Percentiles rank a stretch among this genome's conserved stretches.
These are phyloP conservation scores for Stygiomarasmius scandens DNA, from an alignment of 1,284 basidiomycete species.

Conservation along the genomic window DNA sequence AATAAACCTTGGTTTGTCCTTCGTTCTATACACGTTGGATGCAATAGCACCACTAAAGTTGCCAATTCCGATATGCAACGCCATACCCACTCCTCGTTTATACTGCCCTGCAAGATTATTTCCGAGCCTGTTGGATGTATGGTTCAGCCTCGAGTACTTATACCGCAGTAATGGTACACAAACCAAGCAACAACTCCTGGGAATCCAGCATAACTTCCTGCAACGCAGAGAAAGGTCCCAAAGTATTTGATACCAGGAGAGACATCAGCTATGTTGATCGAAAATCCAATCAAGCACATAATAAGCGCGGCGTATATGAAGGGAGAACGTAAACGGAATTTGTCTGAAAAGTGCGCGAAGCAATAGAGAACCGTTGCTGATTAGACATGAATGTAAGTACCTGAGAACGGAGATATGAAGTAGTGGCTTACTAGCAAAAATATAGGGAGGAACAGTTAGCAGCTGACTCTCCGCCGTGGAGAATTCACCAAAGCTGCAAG, in stretches of 20 bases:
- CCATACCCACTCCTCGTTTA: constrained; percentile 67
- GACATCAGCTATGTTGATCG: constrained; percentile 53
- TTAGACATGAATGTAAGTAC: not conserved
- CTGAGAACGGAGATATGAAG: not conserved
- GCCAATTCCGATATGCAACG: constrained; percentile 63
- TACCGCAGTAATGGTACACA: too few species aligned
- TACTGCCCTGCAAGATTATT: constrained; percentile 67
- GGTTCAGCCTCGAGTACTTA: too few species aligned
- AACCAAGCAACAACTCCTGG: constrained; percentile 73
- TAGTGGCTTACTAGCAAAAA: constrained; percentile 55
- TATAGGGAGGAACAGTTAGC: constrained; percentile 70
- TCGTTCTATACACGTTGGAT: constrained; percentile 60
- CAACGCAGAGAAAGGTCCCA: constrained; percentile 64
- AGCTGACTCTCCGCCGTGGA: constrained; percentile 61
- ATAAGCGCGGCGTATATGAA: constrained; percentile 1
- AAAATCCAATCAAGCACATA: not conserved
- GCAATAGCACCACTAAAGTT: constrained; percentile 61
- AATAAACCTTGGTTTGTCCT: constrained; percentile 61
- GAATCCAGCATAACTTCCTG: constrained; percentile 62
- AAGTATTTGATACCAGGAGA: constrained; percentile 59
- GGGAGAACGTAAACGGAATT: not conserved
- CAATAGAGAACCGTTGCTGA: constrained; percentile 54
- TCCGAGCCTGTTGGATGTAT: too few species aligned
- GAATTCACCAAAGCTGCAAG: constrained; percentile 54
- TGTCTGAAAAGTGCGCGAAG: constrained; percentile 54